Evolutionary conservation across 176 grass and related monocot species (phyloP).

Genomic region (Lolium perenne): DNA sequence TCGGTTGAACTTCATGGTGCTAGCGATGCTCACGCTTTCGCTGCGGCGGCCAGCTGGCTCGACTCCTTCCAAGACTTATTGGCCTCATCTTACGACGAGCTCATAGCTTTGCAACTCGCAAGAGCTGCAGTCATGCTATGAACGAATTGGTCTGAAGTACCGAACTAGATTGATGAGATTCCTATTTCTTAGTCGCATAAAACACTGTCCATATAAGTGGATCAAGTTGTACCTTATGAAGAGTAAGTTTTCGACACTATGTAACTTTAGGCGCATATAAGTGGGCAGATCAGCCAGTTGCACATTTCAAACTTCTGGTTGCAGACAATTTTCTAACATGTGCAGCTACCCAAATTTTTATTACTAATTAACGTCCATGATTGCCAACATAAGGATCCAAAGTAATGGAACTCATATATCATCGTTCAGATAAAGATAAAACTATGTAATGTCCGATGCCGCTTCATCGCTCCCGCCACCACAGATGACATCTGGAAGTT

Average conservation of each 20-base stretch:
- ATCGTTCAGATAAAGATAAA: no score
- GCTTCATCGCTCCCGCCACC: no score
- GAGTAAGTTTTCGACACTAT: background rate
- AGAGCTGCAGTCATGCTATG: slow-evolving; percentile 8
- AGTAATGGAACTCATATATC: no score
- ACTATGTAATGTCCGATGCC: no score
- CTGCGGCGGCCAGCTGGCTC: background rate
- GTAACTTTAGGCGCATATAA: background rate
- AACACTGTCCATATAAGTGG: background rate
- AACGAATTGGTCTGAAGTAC: background rate
- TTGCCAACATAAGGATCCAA: no score
- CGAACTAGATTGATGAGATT: background rate
- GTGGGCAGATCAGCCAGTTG: no score
- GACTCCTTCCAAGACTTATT: slow-evolving; percentile 46
- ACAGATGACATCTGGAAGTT: no score
- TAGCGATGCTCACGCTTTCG: slow-evolving; percentile 16
- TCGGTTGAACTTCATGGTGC: slow-evolving; percentile 16
- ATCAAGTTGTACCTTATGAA: background rate
- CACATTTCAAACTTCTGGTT: background rate
- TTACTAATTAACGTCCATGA: no score
- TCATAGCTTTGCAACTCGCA: slow-evolving; percentile 14
- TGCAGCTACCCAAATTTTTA: background rate
- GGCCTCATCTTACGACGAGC: slow-evolving; percentile 43
- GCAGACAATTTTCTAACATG: background rate
- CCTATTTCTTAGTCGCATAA: background rate